A percentile compares a stretch with the other conserved stretches of the same genome.
Evolutionary conservation across 2,329 filamentous ascomycete species (phyloP).

Genomic region (Fusarium coffeatum): DNA sequence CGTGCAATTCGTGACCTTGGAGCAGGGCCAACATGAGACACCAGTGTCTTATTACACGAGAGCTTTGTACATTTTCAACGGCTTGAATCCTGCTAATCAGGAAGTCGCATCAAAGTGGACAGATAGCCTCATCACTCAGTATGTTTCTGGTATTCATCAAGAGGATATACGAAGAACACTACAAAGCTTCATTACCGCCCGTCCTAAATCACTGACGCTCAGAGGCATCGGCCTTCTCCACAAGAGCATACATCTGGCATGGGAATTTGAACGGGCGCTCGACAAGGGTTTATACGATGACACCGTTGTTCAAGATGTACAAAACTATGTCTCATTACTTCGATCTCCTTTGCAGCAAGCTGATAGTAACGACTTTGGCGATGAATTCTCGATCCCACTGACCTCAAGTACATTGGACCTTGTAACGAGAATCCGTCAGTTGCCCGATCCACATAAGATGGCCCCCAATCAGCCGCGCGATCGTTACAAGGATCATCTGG

Average conservation of each 20-base stretch:
- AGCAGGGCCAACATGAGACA: constrained; percentile 66
- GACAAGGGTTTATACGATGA: constrained; percentile 60
- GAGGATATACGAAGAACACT: constrained; percentile 59
- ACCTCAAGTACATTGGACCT: constrained; percentile 49
- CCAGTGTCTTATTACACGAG: constrained; percentile 62
- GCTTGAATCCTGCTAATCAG: constrained; percentile 18
- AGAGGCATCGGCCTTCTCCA: constrained; percentile 61
- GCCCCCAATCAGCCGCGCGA: constrained; percentile 64
- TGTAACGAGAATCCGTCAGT: constrained; percentile 57
- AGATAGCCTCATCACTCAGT: constrained; percentile 54
- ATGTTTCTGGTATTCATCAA: constrained; percentile 64
- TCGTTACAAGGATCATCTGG: constrained; percentile 70
- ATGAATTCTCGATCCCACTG: constrained; percentile 53
- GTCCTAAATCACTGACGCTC: constrained; percentile 48
- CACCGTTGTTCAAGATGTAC: constrained; percentile 52
- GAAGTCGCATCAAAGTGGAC: constrained; percentile 10
- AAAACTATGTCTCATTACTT: constrained; percentile 64
- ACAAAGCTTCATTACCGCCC: constrained; percentile 23
- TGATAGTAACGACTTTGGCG: constrained; percentile 2
- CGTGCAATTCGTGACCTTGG: constrained; percentile 64
- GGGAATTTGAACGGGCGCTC: constrained; percentile 66
- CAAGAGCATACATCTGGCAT: constrained; percentile 66
- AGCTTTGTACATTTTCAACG: constrained; percentile 46
- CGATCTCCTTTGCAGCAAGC: constrained; percentile 51
- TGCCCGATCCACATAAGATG: constrained; percentile 64